Base-by-base conservation (phyloP, 768 basidiomycete genomes). In the Ephemerocybe angulata region DNA sequence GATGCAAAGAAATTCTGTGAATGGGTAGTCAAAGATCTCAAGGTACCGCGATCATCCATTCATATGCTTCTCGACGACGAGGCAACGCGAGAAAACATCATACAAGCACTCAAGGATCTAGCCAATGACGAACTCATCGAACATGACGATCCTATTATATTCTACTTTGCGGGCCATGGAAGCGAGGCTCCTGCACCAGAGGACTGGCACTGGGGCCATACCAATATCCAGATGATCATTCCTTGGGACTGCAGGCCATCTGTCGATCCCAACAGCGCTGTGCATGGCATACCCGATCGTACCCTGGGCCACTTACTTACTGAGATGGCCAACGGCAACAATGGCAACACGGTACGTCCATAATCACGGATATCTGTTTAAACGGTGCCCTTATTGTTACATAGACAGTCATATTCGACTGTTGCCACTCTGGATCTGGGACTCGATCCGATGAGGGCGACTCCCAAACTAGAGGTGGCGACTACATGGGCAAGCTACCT, bases 161-260 rank as follows among this genome's bases (percentile, higher is more conserved):
- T 86, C 50, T 86, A 82, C 58, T 86, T 82, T 60, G 82, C 85
- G 29, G 85, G 85, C 15, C 84, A 86, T 60, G 85, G 85, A 19
- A 79, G 77, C 58, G 73, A 69, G 49, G 61, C 79, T 31, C 65
- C 69, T 27, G 75, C 80, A 10, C 84, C 84, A 46, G 64, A 65
- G 33, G 78, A 74, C 43, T 85, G 84, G 84, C 72, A 70, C 28
- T 69, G 71, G 56, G 66, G 66, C 43, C 57, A 50, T 27, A 57
- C 60, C 2, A n/a, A n/a, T 25, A 78, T 81, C 24, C 77, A 86
- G 58, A 75, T 83, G 54, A 60, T 86, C 19, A 82, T 82, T 59
- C 75, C 85, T 28, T 78, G 81, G 58, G 85, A 86, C 60, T 81
- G 79, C 50, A 79, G 80, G 44, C 63, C 63, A 8, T 60, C 65